phyloP scores from a whole-genome alignment of 1,139 yeast species.

The Yamadazyma diospyri region DNA sequence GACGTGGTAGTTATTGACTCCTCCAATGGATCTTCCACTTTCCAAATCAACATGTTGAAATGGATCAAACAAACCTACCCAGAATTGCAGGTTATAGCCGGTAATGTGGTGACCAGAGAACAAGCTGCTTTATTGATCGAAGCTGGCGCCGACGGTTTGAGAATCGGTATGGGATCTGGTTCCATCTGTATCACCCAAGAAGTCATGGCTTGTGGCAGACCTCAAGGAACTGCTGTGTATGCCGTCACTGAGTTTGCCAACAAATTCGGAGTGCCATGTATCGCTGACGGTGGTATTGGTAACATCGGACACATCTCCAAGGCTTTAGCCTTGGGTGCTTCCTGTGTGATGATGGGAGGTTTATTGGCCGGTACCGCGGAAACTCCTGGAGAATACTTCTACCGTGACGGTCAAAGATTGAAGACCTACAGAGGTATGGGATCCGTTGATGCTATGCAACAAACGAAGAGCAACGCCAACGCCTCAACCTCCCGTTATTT shows the following conservation, averaged over 20 bases:
- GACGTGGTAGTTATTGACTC: slow-evolving; percentile 96
- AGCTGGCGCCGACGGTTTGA: slow-evolving; percentile 97
- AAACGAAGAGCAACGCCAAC: slow-evolving; percentile 81
- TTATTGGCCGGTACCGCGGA: slow-evolving; percentile 97
- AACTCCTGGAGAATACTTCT: slow-evolving; percentile 97
- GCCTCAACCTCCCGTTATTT: slow-evolving; percentile 98
- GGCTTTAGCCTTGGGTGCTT: slow-evolving; percentile 96
- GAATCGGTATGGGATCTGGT: slow-evolving; percentile 99
- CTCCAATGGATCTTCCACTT: slow-evolving; percentile 94
- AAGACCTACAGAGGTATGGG: slow-evolving; percentile 99
- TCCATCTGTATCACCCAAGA: slow-evolving; percentile 98
- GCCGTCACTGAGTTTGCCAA: slow-evolving; percentile 84
- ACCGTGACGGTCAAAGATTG: slow-evolving; percentile 96
- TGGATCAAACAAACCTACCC: slow-evolving; percentile 85
- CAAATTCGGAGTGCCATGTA: slow-evolving; percentile 90
- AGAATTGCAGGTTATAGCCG: slow-evolving; percentile 85
- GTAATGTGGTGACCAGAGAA: slow-evolving; percentile 98
- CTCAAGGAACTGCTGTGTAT: slow-evolving; percentile 97
- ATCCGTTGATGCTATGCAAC: slow-evolving; percentile 98
- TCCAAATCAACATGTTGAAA: slow-evolving; percentile 90
- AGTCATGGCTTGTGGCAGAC: slow-evolving; percentile 99
- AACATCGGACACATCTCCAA: slow-evolving; percentile 98
- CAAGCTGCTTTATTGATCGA: slow-evolving; percentile 95
- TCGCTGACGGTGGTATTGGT: slow-evolving; percentile 99
- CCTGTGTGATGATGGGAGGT: slow-evolving; percentile 99